A percentile compares a stretch with the other conserved stretches of the same genome.
These are phyloP conservation scores for Tilletia setariae DNA, from an alignment of 1,284 basidiomycete species.

Conservation along the genomic window DNA sequence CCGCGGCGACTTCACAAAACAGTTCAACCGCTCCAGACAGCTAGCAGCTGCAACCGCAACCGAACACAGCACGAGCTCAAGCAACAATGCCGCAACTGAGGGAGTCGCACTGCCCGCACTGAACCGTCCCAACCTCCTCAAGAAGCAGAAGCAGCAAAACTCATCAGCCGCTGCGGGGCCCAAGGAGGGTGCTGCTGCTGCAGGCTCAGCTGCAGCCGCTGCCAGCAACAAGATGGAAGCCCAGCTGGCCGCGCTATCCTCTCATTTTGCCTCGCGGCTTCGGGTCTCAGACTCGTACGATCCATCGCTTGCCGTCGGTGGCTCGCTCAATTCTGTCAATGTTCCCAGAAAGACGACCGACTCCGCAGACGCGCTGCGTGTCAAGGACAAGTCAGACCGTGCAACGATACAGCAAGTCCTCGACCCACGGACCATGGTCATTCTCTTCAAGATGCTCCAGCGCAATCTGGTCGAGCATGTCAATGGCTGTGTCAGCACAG, in stretches of 20 bases:
- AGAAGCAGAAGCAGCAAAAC: conserved; percentile 16
- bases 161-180: conserved; percentile 13
- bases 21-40: conserved; percentile 50
- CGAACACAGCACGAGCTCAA: not conserved
- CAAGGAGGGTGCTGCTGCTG: not conserved
- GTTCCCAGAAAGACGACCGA: conserved; percentile 47
- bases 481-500: conserved; percentile 49
- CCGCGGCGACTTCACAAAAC: conserved; percentile 47
- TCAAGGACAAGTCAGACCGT: conserved; percentile 52
- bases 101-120: conserved; percentile 37
- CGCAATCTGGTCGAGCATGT: conserved; percentile 40
- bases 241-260: conserved; percentile 44
- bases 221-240: conserved; percentile 34
- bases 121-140: not conserved
- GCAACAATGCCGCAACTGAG: not conserved
- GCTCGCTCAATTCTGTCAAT: conserved; percentile 35
- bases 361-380: conserved; percentile 29
- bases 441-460: conserved; percentile 52
- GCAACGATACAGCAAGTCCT: conserved; percentile 52
- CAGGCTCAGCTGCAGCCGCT: not conserved
- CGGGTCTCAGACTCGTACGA: conserved; percentile 44
- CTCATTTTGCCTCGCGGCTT: conserved; percentile 39
- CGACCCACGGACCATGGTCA: conserved; percentile 50
- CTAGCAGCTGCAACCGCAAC: conserved; percentile 34
- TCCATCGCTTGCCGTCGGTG: conserved; percentile 44